Evolutionary conservation across 164 flowering plant species (phyloP).

Genomic region (Vitis cinerea): DNA sequence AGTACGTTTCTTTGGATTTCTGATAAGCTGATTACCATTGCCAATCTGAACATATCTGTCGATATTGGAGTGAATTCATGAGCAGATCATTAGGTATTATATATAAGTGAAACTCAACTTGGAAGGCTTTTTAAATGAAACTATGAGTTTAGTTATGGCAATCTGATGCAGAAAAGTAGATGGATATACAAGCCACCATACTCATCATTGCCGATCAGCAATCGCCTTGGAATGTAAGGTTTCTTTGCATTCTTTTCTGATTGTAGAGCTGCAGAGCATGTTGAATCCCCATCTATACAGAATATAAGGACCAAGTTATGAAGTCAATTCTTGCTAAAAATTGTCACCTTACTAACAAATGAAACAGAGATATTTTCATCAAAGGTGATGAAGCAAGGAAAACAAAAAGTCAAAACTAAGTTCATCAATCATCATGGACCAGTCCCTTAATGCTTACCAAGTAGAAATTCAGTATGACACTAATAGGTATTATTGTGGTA

Average conservation of each 20-base stretch:
- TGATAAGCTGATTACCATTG: conserved; percentile 90
- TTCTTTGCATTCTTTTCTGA: conserved; percentile 38
- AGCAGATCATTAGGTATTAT: background rate
- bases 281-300: conserved; percentile 47
- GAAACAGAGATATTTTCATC: background rate
- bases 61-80: conserved; percentile 2
- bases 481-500: no score
- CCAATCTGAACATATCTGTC: conserved; percentile 89
- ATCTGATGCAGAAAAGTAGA: background rate
- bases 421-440: background rate
- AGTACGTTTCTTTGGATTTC: conserved; percentile 85
- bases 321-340: conserved; percentile 1
- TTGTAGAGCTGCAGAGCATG: conserved; percentile 27
- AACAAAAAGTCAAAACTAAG: background rate
- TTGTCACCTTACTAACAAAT: background rate
- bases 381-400: background rate
- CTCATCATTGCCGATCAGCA: conserved; percentile 86
- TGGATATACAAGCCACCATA: conserved; percentile 37
- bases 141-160: background rate
- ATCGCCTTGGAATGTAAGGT: conserved; percentile 70
- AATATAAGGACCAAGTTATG: background rate
- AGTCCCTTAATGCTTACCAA: background rate
- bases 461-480: background rate
- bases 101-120: background rate
- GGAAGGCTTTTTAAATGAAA: background rate